Evolutionary conservation across 768 basidiomycete genomes (phyloP), one percentile per base, ranked within the genome.

Genomic region (Psilocybe sp.): DNA sequence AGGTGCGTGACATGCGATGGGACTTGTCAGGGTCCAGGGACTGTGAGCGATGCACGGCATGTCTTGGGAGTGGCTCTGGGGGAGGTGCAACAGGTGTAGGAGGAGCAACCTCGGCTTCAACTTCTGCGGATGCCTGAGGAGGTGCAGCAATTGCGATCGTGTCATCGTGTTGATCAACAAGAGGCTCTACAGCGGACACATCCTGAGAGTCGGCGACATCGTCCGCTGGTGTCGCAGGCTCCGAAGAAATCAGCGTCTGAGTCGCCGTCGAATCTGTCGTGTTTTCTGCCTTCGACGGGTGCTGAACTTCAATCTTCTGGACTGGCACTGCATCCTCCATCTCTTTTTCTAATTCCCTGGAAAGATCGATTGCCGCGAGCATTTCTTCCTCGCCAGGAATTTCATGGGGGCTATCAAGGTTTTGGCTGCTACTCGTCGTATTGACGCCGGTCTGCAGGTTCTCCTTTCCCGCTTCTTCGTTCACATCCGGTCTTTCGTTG

Each of bases 21-120:
- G 78, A 69, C 57, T 75, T 83, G 66, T 84, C 85, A 6, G 87
- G 87, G 62, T 91, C 89, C 8, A 83, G 88, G 8, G 91, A 92
- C 50, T 89, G 88, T 5, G 91, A 91, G 16, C 90, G 87, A 36
- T 79, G 84, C 42, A 37, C 85, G 73, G 44, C 49, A 47, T 59
- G 23, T 70, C 35, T 36, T 67, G 62, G 34, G 64, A 38, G 28
- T 68, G 52, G 41, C n/a, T 49, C 49, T 31, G 57, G 53, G n/a
- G 52, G 32, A 16, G 48, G 46, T 35, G 55, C 53, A 15, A 40
- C 41, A 12, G 37, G 15, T 8, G 23, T 28, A 7, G 23, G 23
- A 7, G 23, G 23, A 28, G 23, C 7, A 28, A 28, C 23, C 23
- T 28, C 23, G 7, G 23, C 23, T 28, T 28, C 23, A 3, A 28